phyloP scores from a whole-genome alignment of 2,329 filamentous ascomycete species.

The Monilinia polystroma region DNA sequence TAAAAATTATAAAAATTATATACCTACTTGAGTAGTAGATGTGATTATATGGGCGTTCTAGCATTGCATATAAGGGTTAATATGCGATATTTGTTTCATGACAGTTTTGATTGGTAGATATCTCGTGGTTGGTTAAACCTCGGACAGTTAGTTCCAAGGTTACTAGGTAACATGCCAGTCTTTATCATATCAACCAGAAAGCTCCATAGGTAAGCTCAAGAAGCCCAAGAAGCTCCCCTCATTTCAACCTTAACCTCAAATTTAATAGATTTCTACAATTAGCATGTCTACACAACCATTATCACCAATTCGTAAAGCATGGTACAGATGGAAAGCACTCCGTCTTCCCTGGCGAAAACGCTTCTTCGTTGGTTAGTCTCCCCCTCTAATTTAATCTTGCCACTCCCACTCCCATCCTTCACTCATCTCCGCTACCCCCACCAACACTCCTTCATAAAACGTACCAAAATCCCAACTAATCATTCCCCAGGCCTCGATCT shows the following conservation, averaged over 20 bases:
- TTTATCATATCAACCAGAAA: not conserved
- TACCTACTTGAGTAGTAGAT: too few relatives aligned
- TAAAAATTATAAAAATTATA: too few relatives aligned
- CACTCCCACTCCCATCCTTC: not conserved
- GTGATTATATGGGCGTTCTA: not conserved
- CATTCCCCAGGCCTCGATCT: slow-evolving; percentile 57
- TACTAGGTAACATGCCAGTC: too few relatives aligned
- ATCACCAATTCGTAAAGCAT: slow-evolving; percentile 41
- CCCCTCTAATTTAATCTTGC: slow-evolving; percentile 2
- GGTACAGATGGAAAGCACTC: slow-evolving; percentile 62
- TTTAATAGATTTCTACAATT: not conserved
- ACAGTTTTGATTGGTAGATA: not conserved
- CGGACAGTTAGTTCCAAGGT: not conserved
- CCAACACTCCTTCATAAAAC: not conserved
- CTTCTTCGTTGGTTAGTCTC: slow-evolving; percentile 55
- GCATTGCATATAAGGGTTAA: not conserved
- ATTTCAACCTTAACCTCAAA: not conserved
- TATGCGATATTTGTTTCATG: not conserved
- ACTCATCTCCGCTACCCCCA: not conserved
- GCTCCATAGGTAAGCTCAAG: not conserved
- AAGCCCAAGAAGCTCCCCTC: not conserved
- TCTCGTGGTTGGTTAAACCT: not conserved
- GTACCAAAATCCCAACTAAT: not conserved
- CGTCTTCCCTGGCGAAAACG: slow-evolving; percentile 62
- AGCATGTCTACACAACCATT: slow-evolving; percentile 32